Percentiles rank a stretch among this genome's conserved stretches.
Conservation (phyloP, 768 basidiomycete genomes). For the Tulasnella sp. region DNA sequence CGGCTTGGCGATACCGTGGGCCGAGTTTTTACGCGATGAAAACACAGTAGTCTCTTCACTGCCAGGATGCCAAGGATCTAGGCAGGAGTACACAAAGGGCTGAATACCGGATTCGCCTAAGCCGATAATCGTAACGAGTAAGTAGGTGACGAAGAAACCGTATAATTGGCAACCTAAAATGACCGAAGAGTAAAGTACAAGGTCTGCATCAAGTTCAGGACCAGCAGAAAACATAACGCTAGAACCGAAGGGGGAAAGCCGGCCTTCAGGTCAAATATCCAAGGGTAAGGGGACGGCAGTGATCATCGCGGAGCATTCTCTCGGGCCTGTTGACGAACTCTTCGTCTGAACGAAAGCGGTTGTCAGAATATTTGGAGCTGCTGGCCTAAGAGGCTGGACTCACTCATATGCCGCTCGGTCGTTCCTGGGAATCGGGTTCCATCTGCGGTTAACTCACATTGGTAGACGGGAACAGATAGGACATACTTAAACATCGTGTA, state of each 20-base stretch:
- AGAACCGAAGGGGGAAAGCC: not conserved
- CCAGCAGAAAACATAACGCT: not conserved
- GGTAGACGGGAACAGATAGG: not conserved
- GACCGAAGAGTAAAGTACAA: not conserved
- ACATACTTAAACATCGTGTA: constrained; percentile 98
- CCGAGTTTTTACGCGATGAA: too few relatives aligned
- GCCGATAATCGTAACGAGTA: not conserved
- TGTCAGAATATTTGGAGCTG: not conserved
- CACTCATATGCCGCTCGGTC: constrained; percentile 91
- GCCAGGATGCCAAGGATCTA: not conserved
- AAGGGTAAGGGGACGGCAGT: not conserved
- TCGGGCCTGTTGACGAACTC: constrained; percentile 76
- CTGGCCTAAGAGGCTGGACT: constrained; percentile 29
- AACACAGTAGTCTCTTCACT: not conserved
- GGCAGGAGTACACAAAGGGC: not conserved
- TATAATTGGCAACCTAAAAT: not conserved
- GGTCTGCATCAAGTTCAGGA: not conserved
- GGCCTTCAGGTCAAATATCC: not conserved
- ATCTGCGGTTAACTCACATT: constrained; percentile 3
- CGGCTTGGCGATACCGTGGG: too few relatives aligned
- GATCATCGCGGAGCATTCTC: constrained; percentile 80
- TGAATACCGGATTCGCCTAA: not conserved
- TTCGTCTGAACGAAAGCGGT: constrained; percentile 43
- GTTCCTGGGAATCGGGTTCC: constrained; percentile 48
- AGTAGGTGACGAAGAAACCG: not conserved